Evolutionary conservation across 345 rosid species (phyloP), one percentile per base, ranked within the genome.

Genomic region (Barbarea vulgaris): DNA sequence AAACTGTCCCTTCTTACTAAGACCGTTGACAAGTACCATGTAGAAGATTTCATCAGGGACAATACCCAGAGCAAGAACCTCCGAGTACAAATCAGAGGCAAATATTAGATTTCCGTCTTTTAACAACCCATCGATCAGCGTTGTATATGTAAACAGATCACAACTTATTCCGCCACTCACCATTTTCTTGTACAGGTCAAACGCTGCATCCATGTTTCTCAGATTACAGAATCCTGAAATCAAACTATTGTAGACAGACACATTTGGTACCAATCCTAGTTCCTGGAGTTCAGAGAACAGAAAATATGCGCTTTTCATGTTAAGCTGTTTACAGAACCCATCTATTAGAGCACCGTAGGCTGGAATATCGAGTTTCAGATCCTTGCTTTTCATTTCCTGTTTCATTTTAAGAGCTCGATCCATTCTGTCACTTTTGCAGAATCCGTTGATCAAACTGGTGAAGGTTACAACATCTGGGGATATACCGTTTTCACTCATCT

Each of bases 71-170:
- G 73, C 83, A 76, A 86, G 79, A 85, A 91, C 81, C 82, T 91
- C 84, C 5, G 85, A 74, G 79, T 87, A 89, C 73, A 89, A 84
- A 39, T 88, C 84, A 3, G 82, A 83, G 18, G 94, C 97, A 56
- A 50, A 10, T 1, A 57, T 66, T 64, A 89, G 58, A 68, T 84
- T 81, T 31, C 88, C 85, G 5, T 82, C 86, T 77, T 82, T 87
- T 48, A 89, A 80, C 56, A 91, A 74, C 46, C 93, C 95, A 56
- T 86, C 96, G n/a, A 93, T 84, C 57, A 93, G 69, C 2, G 96
- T 83, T 37, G 94, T 89, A 79, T 89, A 93, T 8, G 85, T 88
- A 64, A 34, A 70, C 65, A 85, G 72, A 81, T 91, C 87, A 70
- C 88, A 82, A 42, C 85, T 84, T 44, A 88, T 30, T 15, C 76